Evolutionary conservation across 176 grass and related monocot genomes (phyloP).

Genomic region (Phoenix dactylifera): DNA sequence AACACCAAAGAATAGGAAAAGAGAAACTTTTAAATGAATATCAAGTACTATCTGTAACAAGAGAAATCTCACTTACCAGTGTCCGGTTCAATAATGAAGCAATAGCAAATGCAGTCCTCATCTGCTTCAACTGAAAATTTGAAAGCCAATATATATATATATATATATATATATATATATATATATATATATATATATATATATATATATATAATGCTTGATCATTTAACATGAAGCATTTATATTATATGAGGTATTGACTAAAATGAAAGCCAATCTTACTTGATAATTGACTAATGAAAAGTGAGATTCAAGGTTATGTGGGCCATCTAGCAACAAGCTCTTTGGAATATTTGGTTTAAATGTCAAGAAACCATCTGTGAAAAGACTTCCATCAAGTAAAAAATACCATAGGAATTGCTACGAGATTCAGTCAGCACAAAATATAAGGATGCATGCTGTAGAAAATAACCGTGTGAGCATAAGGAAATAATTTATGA

Average conservation of each 20-base stretch:
- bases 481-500: no score
- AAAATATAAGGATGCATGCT: no score
- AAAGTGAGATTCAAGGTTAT: slow-evolving; percentile 87
- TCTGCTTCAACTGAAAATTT: slow-evolving; percentile 75
- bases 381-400: slow-evolving; percentile 10
- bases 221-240: no score
- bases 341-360: slow-evolving; percentile 70
- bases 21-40: background rate
- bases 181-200: no score
- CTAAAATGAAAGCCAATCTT: slow-evolving; percentile 8
- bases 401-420: no score
- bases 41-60: slow-evolving; percentile 17
- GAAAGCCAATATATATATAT: no score
- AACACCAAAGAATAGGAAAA: no score
- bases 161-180: no score
- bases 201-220: no score
- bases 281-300: slow-evolving; percentile 85
- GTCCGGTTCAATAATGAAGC: slow-evolving; percentile 70
- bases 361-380: slow-evolving; percentile 93
- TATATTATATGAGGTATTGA: no score
- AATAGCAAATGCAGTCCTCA: slow-evolving; percentile 77
- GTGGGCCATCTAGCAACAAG: slow-evolving; percentile 67
- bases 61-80: slow-evolving; percentile 54
- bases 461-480: no score
- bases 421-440: no score